Base-by-base conservation (phyloP, 1,284 basidiomycete species). In the Coniferiporia weirii region DNA sequence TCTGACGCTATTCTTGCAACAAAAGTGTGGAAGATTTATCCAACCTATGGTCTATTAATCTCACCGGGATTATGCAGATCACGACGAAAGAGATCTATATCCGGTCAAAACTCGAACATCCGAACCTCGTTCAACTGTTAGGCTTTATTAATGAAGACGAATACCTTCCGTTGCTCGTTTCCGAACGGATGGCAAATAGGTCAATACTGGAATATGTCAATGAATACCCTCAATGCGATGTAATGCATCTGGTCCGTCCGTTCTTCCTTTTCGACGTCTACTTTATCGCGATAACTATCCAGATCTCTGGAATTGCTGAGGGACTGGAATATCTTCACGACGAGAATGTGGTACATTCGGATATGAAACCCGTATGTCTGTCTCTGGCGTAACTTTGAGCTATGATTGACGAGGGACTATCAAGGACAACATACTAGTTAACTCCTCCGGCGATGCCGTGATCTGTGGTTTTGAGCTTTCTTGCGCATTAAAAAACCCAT, bases 371-470 rank as follows among this genome's bases (percentile, higher is more conserved):
- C 1, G 57, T 59, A 44, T 40, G 50, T 32, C 4, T 13, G 5
- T 40, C 15, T 20, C 19, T 2, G 3, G 4, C 17, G 3, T 8
- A 40, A 3, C 38, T n/a, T 46, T 46, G 44, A 2, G 2, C 17
- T 20, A n/a, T n/a, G 17, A 3, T 3, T n/a, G 4, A 46, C 8
- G 8, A 3, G 17, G 2, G 8, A 4, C 6, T 46, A 4, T 47
- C n/a, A 19, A 62, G 57, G 61, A 59, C 22, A 62, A 62, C 34
- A 36, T 62, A 12, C 32, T 62, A 12, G 48, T 59, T n/a, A 56
- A 52, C 1, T 12, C 27, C 12, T 12, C 15, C 19, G 53, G 53
- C 19, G 32, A 55, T 5, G 44, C 58, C n/a, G 36, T 49, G 0
- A 54, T 59, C 13, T 49, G 34, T 34, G 58, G 54, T 32, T 59